A percentile compares a stretch with the other conserved stretches of the same genome.
These are phyloP conservation scores for Hirsutella rhossiliensis DNA, from an alignment of 2,329 filamentous ascomycete species.

Conservation along the genomic window DNA sequence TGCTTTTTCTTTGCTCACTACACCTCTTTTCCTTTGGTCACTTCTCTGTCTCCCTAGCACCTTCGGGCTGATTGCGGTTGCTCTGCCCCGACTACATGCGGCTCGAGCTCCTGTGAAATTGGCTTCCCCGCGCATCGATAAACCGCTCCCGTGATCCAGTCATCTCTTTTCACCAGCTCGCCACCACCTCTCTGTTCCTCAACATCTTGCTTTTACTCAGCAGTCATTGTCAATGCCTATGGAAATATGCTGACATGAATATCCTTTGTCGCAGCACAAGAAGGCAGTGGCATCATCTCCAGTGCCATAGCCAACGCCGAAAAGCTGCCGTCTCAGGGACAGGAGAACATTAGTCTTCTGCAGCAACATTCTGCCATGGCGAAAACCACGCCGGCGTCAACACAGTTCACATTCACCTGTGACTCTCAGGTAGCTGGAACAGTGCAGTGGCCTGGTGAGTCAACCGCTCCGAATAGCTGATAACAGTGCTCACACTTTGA, in stretches of 20 bases:
- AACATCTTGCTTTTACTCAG: not conserved
- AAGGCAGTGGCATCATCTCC: conserved; percentile 70
- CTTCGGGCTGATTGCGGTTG: not conserved
- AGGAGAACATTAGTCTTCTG: conserved; percentile 69
- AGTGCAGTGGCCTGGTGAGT: conserved; percentile 58
- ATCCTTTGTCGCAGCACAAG: conserved; percentile 12
- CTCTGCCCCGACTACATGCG: no score
- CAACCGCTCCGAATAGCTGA: not conserved
- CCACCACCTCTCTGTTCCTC: not conserved
- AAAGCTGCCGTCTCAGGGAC: conserved; percentile 51
- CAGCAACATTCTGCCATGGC: conserved; percentile 51
- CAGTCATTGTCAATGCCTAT: not conserved
- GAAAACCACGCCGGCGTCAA: conserved; percentile 56
- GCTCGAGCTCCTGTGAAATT: no score
- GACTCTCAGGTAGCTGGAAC: conserved; percentile 77
- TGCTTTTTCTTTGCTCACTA: not conserved
- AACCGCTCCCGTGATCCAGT: not conserved
- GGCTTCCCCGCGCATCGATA: not conserved
- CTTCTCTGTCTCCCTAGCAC: not conserved
- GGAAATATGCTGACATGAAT: not conserved
- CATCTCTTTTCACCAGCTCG: not conserved
- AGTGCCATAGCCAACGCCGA: conserved; percentile 84
- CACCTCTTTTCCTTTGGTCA: not conserved
- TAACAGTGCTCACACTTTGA: conserved; percentile 1
- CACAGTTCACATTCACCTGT: conserved; percentile 94